Base-by-base conservation (phyloP, 2,329 filamentous ascomycete species). In the Alternaria tenuissima region DNA sequence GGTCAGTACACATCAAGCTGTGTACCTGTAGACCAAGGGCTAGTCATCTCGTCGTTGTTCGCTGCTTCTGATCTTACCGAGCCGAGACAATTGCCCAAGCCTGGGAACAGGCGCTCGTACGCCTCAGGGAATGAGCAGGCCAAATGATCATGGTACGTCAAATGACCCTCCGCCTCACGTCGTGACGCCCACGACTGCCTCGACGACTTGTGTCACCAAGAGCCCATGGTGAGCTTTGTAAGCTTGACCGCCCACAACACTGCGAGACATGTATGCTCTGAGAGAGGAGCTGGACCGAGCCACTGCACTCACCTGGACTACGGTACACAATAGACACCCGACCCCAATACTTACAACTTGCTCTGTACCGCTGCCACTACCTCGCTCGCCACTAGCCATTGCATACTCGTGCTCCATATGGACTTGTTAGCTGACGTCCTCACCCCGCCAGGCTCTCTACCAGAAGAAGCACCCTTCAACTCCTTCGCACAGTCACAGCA, bases 61-160 rank as follows among this genome's bases (percentile, higher is more conserved):
- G 63, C 57, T 55, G 36, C 58, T 42, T 47, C 55, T 52, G 41
- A 52, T 26, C 38, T 39, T 57, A 55, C 62, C 63, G 62, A 66
- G 42, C 63, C 59, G 61, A 67, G 59, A 63, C 56, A 60, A 59
- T 43, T 52, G 54, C 55, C 41, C 57, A 54, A 55, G 68, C 71
- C 70, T 64, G 67, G 62, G 58, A 63, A 58, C 66, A 66, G 72
- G 72, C 73, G 65, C 66, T 65, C 65, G 66, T 39, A 62, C 61
- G 61, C 61, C 58, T 59, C 61, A 78, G 76, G 76, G 76, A 74
- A 79, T 79, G 77, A 78, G 74, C 75, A 72, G 69, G 75, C 75
- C 73, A 78, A 74, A 73, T 67, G 75, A 77, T 67, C 66, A 78
- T 78, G 77, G 76, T 78, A 74, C 76, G 75, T 69, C 63, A 54